Evolutionary conservation across 2,329 filamentous ascomycete species (phyloP).

Genomic region (Lanzia echinophila): DNA sequence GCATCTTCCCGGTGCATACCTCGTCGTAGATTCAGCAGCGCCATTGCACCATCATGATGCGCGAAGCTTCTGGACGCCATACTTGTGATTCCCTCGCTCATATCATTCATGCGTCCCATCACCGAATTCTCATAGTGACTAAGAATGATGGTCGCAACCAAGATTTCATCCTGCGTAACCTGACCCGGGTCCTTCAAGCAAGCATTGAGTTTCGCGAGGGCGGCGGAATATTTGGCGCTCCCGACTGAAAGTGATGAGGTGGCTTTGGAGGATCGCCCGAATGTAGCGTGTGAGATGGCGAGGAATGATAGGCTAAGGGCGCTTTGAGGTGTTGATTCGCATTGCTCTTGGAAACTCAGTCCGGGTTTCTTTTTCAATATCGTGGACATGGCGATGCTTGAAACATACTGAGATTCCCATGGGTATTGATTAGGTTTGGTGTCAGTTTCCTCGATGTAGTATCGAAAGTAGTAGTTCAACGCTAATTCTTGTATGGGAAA

Average conservation of each 20-base stretch:
- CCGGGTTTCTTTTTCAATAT: not conserved
- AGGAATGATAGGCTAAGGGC: constrained; percentile 9
- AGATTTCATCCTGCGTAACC: constrained; percentile 1
- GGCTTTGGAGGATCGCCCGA: not conserved
- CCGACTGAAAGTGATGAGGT: not conserved
- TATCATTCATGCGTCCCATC: not conserved
- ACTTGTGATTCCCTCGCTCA: not conserved
- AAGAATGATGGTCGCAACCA: constrained; percentile 12
- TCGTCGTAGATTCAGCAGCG: not conserved
- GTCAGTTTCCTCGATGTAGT: not conserved
- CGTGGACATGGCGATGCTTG: not conserved
- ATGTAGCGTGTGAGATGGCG: constrained; percentile 4
- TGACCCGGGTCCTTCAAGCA: constrained; percentile 1
- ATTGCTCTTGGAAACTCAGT: not conserved
- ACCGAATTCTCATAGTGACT: constrained; percentile 11
- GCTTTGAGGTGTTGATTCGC: no score
- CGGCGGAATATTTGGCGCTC: constrained; percentile 3
- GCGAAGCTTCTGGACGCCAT: constrained; percentile 8
- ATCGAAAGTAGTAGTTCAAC: not conserved
- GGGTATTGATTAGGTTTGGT: not conserved
- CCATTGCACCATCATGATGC: constrained; percentile 9
- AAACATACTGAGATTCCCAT: not conserved
- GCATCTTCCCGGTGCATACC: not conserved
- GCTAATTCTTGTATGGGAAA: not conserved
- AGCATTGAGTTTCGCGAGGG: constrained; percentile 7